phyloP scores from a whole-genome alignment of 768 basidiomycete species.

The Collybiopsis confluens region DNA sequence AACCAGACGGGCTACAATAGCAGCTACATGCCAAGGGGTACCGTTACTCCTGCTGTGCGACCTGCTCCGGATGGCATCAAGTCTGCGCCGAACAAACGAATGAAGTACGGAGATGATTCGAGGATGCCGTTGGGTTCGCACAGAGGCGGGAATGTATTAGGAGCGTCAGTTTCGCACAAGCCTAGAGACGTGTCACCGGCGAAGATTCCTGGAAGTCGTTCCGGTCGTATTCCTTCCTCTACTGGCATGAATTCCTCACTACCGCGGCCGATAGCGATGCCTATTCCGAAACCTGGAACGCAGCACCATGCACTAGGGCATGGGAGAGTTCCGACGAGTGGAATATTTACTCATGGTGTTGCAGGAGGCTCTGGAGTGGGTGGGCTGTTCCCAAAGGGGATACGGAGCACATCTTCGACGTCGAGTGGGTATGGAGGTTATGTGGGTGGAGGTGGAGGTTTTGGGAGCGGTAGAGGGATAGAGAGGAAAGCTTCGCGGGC shows the following conservation, averaged over 20 bases:
- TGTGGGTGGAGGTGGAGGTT: conserved; percentile 12
- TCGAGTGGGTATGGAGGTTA: conserved; percentile 18
- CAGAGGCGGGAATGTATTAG: conserved; percentile 31
- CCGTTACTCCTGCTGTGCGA: conserved; percentile 62
- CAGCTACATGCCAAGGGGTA: conserved; percentile 35
- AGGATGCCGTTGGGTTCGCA: conserved; percentile 39
- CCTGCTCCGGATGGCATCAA: conserved; percentile 40
- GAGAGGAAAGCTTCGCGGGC: conserved; percentile 50
- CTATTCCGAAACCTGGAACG: conserved; percentile 45
- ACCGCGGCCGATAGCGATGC: conserved; percentile 42
- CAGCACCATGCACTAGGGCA: conserved; percentile 55
- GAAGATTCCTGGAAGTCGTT: conserved; percentile 34
- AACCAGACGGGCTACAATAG: conserved; percentile 22
- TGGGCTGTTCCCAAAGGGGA: conserved; percentile 21
- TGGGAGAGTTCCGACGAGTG: conserved; percentile 39
- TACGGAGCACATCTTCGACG: conserved; percentile 19
- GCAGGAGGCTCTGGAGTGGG: background rate
- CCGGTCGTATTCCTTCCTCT: conserved; percentile 14
- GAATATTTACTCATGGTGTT: conserved; percentile 2
- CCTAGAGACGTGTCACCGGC: conserved; percentile 41
- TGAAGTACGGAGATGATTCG: conserved; percentile 44
- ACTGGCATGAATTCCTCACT: conserved; percentile 26
- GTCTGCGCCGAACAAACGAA: conserved; percentile 61
- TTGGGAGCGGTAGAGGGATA: conserved; percentile 21
- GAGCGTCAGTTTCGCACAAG: conserved; percentile 9